These are phyloP conservation scores for Suillus sp. DNA, from an alignment of 768 basidiomycete species.

Conservation along the genomic window DNA sequence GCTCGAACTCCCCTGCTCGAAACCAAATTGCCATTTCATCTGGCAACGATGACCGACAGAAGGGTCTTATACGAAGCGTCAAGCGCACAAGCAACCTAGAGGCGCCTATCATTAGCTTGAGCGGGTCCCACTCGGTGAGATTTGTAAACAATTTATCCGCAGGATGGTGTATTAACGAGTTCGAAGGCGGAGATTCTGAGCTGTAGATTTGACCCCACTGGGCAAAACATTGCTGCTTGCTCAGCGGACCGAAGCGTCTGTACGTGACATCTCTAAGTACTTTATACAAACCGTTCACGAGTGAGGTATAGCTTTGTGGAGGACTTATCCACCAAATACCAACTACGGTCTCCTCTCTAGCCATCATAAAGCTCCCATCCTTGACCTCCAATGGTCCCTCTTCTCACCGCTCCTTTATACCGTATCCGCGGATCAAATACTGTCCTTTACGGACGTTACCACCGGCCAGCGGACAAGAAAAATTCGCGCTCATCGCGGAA, in stretches of 20 bases:
- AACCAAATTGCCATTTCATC: conserved; percentile 81
- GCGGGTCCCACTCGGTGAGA: conserved; percentile 83
- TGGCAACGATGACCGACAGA: conserved; percentile 68
- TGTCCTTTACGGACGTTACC: conserved; percentile 75
- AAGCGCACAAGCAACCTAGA: conserved; percentile 92
- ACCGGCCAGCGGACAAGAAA: conserved; percentile 81
- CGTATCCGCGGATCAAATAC: conserved; percentile 87
- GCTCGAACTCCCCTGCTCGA: conserved; percentile 52
- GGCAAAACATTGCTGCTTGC: conserved; percentile 91
- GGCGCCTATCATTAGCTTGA: conserved; percentile 90
- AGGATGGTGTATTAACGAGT: neutral
- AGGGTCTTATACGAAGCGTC: conserved; percentile 80
- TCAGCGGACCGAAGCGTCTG: conserved; percentile 90
- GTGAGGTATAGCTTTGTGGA: conserved; percentile 69
- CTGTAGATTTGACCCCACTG: conserved; percentile 92
- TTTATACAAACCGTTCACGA: conserved; percentile 9
- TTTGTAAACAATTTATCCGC: conserved; percentile 7
- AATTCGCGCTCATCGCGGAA: conserved; percentile 87
- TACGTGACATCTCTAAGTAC: conserved; percentile 43
- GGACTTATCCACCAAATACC: conserved; percentile 87
- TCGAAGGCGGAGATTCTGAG: conserved; percentile 81
- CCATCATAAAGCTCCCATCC: conserved; percentile 87
- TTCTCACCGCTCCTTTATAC: conserved; percentile 73
- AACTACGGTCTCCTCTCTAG: conserved; percentile 88
- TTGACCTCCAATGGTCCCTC: conserved; percentile 91